Percentiles rank a stretch among this genome's conserved stretches.
These are phyloP conservation scores for Spathaspora passalidarum DNA, from an alignment of 805 yeast genomes.

Conservation along the genomic window DNA sequence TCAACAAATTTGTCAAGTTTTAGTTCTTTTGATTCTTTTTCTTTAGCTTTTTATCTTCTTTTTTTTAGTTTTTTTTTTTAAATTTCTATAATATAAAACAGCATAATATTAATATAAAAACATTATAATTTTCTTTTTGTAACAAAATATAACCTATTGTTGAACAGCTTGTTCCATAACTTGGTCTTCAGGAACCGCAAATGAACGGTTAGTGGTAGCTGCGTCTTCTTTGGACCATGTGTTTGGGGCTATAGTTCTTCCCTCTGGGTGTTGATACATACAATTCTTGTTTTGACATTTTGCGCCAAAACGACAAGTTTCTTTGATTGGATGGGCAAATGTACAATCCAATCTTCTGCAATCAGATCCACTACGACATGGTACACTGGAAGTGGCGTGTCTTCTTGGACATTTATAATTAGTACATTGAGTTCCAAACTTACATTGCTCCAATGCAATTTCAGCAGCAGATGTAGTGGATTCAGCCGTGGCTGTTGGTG, in stretches of 20 bases:
- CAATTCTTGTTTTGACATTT: slow-evolving; percentile 73
- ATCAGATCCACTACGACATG: slow-evolving; percentile 79
- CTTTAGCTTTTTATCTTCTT: neutral
- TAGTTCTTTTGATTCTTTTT: neutral
- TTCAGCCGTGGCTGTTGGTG: slow-evolving; percentile 43
- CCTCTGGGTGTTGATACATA: slow-evolving; percentile 77
- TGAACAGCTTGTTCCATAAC: slow-evolving; percentile 61
- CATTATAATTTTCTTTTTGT: neutral
- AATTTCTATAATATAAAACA: neutral
- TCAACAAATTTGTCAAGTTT: too few relatives aligned
- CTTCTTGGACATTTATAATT: slow-evolving; percentile 77
- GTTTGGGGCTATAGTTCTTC: slow-evolving; percentile 43
- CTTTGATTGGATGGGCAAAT: slow-evolving; percentile 78
- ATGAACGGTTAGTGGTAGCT: slow-evolving; percentile 57
- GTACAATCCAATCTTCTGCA: slow-evolving; percentile 81
- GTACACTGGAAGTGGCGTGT: slow-evolving; percentile 70
- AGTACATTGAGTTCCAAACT: slow-evolving; percentile 72
- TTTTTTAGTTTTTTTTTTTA: neutral
- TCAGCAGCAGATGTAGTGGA: slow-evolving; percentile 12
- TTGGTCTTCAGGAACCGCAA: slow-evolving; percentile 75
- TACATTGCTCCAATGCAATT: slow-evolving; percentile 71
- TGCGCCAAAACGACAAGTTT: slow-evolving; percentile 76
- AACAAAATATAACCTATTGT: slow-evolving; percentile 6
- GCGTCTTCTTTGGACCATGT: slow-evolving; percentile 32
- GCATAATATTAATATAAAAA: neutral